phyloP scores from a whole-genome alignment of 371 early-diverging fungal species.

The Rhizopus stolonifer region DNA sequence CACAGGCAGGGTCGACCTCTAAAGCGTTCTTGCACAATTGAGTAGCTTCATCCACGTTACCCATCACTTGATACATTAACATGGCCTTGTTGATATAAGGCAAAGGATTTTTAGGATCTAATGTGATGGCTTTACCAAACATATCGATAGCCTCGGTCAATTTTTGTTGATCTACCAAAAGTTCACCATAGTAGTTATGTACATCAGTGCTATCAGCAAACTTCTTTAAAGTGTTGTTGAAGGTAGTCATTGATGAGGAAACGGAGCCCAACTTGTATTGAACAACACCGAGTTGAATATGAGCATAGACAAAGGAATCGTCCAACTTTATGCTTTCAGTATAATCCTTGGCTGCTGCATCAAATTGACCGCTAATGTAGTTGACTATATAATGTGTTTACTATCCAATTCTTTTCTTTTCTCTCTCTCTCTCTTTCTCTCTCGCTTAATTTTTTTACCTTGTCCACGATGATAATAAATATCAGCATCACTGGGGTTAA shows the following conservation, averaged over 20 bases:
- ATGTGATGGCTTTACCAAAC: constrained; percentile 76
- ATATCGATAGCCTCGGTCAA: constrained; percentile 71
- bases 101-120: constrained; percentile 76
- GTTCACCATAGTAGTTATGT: constrained; percentile 95
- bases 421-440: constrained; percentile 12
- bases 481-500: constrained; percentile 72
- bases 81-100: constrained; percentile 97
- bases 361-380: constrained; percentile 78
- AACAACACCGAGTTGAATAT: constrained; percentile 94
- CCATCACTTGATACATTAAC: constrained; percentile 78
- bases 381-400: constrained; percentile 42
- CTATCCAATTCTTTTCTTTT: background rate
- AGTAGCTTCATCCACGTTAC: constrained; percentile 77
- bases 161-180: constrained; percentile 85
- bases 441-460: constrained; percentile 18
- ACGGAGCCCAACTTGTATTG: constrained; percentile 88
- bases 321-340: constrained; percentile 79
- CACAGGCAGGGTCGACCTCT: constrained; percentile 90
- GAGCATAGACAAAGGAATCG: constrained; percentile 82
- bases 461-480: constrained; percentile 77
- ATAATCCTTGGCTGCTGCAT: constrained; percentile 84
- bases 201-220: constrained; percentile 88
- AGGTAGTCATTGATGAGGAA: constrained; percentile 70
- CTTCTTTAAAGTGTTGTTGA: constrained; percentile 75
- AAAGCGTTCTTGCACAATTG: constrained; percentile 78